Evolutionary conservation across 1,139 yeast genomes (phyloP), one percentile per base, ranked within the genome.

Genomic region (Geotrichum siamense): DNA sequence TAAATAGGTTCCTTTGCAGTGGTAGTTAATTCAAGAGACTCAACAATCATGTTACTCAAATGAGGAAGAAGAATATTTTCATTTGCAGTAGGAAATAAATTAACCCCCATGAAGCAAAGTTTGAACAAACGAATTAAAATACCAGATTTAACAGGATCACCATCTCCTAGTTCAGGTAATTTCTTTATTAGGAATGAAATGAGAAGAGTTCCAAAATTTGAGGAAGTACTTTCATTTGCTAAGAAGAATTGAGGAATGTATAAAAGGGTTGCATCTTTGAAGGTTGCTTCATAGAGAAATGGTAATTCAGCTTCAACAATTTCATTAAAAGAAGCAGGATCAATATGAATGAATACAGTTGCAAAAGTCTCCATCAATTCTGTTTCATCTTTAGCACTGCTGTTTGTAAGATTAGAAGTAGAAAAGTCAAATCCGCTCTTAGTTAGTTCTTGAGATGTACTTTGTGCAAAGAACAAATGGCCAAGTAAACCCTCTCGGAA

Each of bases 351-450:
- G 62, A 86, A 93, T 54, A 91, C 85, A 1, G 95, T 83, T 0
- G 96, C 96, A 60, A 93, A 79, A 1, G 89, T 82, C 60, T 93
- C 98, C 95, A 91, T 87, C 49, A 89, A 70, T 55, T 93, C 98
- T 55, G 91, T 87, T 51, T 89, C 96, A 58, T 89, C 97, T 54
- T 86, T 87, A 0, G 94, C 80, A 1, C 94, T 83, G 2, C 89
- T 79, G 4, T 84, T 82, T 3, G 95, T 94, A 39, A 84, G 65
- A 50, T 81, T 82, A 4, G 94, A 89, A 20, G 38, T 37, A 3
- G 45, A 38, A 8, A 47, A 29, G 56, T 85, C 95, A 59, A 82
- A 76, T 6, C 55, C 51, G 9, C 46, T 49, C 33, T 53, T 51
- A 25, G 50, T 41, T 3, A 50, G 51, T 27, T 44, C 47, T n/a